Evolutionary conservation across 176 grass and related monocot species (phyloP).

Genomic region (Hordeum vulgare): MorexV3_pseudomolecules_assembly NC_058521.1:5978148-5978647

Average conservation of each 20-base stretch:
- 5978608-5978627: constrained; percentile 93
- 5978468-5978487: constrained; percentile 82
- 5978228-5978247: constrained; percentile 20
- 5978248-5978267: constrained; percentile 60
- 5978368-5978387: constrained; percentile 71
- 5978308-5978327: constrained; percentile 41
- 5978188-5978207: background rate
- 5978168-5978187: constrained; percentile 1
- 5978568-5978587: constrained; percentile 94
- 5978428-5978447: constrained; percentile 76
- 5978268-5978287: constrained; percentile 66
- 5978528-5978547: constrained; percentile 65
- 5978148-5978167: background rate
- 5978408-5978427: constrained; percentile 95
- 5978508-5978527: constrained; percentile 71
- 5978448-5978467: constrained; percentile 75
- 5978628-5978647: constrained; percentile 93
- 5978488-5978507: constrained; percentile 92
- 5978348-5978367: constrained; percentile 30
- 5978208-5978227: constrained; percentile 3
- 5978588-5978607: constrained; percentile 76
- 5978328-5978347: constrained; percentile 37
- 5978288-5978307: constrained; percentile 75
- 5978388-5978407: constrained; percentile 93
- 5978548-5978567: constrained; percentile 86